Evolutionary conservation across 306 rosid species (phyloP).

Genomic region (Quercus glauca): DNA sequence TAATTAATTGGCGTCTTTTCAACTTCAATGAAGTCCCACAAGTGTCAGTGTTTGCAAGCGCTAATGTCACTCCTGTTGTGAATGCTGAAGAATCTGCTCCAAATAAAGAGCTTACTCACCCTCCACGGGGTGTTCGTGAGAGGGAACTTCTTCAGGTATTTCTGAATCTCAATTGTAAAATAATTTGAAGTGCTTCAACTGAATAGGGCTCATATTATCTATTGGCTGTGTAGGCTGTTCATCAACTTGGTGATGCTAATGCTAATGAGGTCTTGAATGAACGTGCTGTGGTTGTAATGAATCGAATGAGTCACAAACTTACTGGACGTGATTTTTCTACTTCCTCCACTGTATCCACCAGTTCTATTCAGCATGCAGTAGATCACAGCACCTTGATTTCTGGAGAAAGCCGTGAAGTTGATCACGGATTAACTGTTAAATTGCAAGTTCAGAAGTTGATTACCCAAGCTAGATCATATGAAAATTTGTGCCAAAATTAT

Average conservation of each 20-base stretch:
- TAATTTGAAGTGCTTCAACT: constrained; percentile 16
- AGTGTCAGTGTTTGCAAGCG: constrained; percentile 70
- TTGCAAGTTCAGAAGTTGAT: constrained; percentile 92
- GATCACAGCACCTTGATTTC: constrained; percentile 68
- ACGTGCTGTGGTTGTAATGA: constrained; percentile 98
- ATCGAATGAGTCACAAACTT: constrained; percentile 91
- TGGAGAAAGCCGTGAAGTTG: constrained; percentile 86
- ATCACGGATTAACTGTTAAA: constrained; percentile 83
- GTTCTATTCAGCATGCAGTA: constrained; percentile 54
- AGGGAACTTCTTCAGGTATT: constrained; percentile 91
- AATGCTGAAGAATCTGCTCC: constrained; percentile 72
- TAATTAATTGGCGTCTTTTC: constrained; percentile 99
- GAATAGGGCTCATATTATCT: constrained; percentile 26
- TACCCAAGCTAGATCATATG: constrained; percentile 74
- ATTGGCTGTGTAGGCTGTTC: constrained; percentile 67
- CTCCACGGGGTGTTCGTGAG: constrained; percentile 98
- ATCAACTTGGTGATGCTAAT: constrained; percentile 98
- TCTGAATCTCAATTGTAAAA: constrained; percentile 13
- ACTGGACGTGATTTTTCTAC: constrained; percentile 95
- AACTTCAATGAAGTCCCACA: constrained; percentile 97
- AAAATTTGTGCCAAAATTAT: constrained; percentile 94
- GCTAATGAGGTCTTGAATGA: constrained; percentile 97
- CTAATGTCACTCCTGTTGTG: constrained; percentile 64
- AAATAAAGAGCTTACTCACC: constrained; percentile 76
- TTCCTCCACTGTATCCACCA: constrained; percentile 51